Base-by-base conservation (phyloP, 768 basidiomycete genomes). In the Suillus placidus region DNA sequence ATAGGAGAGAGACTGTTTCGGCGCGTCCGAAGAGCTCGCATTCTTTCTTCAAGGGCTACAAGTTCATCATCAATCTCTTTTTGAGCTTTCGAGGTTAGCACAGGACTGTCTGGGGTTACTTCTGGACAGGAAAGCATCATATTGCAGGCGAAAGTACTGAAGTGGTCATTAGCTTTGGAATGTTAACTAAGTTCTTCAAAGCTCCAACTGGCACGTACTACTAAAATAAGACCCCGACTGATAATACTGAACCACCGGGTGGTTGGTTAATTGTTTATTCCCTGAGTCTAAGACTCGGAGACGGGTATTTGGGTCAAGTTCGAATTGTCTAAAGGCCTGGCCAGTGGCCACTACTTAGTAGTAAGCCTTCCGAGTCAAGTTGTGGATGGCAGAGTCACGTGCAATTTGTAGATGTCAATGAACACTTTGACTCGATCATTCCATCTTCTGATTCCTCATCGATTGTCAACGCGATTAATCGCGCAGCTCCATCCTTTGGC, bases 361-460 rank as follows among this genome's bases (percentile, higher is more conserved):
- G 26, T 26, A 26, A 26, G 26, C 26, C 26, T n/a, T n/a, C n/a
- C n/a, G n/a, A n/a, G n/a, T n/a, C n/a, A n/a, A n/a, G n/a, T n/a
- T n/a, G n/a, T n/a, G n/a, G n/a, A n/a, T n/a, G 26, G 26, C 26
- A n/a, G 30, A 61, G 67, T 78, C 76, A 77, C 77, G 77, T 78
- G 77, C 67, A 56, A 49, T 51, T 51, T 56, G n/a, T 35, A 18
- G 64, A 72, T 73, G 70, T 34, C 20, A 13, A 64, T 66, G 65
- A 69, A 60, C 43, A 35, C 13, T 9, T 62, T 72, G 68, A 70
- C 66, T 71, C 65, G 67, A 72, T 69, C 64, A 38, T 57, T 65
- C 56, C 51, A 71, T 71, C 77, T 40, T 58, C 40, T 60, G 40
- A 60, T 42, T 42, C 58, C 62, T 70, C 68, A 70, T 71, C 70